Evolutionary conservation across 163 green algal genomes (phyloP), one percentile per base, ranked within the genome.

Genomic region (Chloromonas sp.): DNA sequence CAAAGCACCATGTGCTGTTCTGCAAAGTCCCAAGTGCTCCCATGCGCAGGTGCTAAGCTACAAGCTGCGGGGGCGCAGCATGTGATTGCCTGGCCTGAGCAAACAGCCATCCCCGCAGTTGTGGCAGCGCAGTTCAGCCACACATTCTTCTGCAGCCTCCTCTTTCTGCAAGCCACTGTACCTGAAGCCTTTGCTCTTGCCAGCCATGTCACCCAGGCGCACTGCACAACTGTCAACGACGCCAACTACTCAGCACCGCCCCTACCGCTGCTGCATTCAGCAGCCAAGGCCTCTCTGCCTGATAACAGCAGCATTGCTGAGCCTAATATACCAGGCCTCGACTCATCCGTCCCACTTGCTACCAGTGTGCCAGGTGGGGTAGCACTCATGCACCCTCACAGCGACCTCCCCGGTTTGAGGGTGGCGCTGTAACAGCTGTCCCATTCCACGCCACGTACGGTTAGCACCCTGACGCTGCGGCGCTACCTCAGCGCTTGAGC

Each of bases 131-230:
- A 95, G 60, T 96, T 96, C 86, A 90, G 87, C 61, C 88, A 91
- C 79, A 85, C 86, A 0, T 96, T 98, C 81, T 93, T 96, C 61
- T 88, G 87, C 57, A 85, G 87, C 60, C 84, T 98, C 57, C 81
- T 90, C 11, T 89, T 86, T 11, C 57, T 81, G 2, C 79, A 8
- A 1, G 83, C 92, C 3, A 89, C 86, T 0, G 36, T 94, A 3
- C 78, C 89, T 2, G 94, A 97, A 89, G 93, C 94, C 2, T 98
- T 95, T 85, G 90, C 90, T 0, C 60, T 96, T 0, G 93, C 93
- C 58, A 84, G 77, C 61, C 88, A 95, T 82, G 71, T 88, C 0
- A 77, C 85, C 5, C 86, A 92, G 62, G 87, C 87, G 14, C 87
- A 92, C 77, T 91, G 88, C 82, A 83, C 84, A n/a, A 76, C 81